Evolutionary conservation across 108 stramenopile genomes (phyloP).

Genomic region (Mayamaea pseudoterrestris): DNA sequence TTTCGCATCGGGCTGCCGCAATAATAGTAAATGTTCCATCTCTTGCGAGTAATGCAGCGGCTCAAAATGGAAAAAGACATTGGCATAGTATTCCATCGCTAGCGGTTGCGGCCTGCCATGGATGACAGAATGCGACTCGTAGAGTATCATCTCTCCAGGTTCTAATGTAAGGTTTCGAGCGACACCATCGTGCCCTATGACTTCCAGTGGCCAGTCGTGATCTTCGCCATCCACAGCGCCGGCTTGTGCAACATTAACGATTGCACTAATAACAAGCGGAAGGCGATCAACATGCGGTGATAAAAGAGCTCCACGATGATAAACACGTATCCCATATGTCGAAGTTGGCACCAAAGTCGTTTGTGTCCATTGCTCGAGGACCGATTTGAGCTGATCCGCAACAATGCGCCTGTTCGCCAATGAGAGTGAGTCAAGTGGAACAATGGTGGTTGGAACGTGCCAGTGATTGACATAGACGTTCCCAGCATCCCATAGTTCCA

Average conservation of each 20-base stretch:
- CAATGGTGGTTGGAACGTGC: slow-evolving; percentile 40
- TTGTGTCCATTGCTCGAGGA: slow-evolving; percentile 71
- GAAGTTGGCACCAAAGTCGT: slow-evolving; percentile 62
- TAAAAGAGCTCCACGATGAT: slow-evolving; percentile 53
- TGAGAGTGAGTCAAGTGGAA: too few species aligned
- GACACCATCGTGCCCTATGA: slow-evolving; percentile 78
- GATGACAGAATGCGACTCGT: slow-evolving; percentile 82
- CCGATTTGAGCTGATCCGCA: slow-evolving; percentile 21
- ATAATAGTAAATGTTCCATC: not conserved
- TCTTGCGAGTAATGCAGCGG: slow-evolving; percentile 29
- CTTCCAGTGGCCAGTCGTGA: slow-evolving; percentile 84
- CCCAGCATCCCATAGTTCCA: slow-evolving; percentile 50
- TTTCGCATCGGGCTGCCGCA: slow-evolving; percentile 1
- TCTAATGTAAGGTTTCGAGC: slow-evolving; percentile 83
- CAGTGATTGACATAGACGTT: slow-evolving; percentile 81
- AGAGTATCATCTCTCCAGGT: slow-evolving; percentile 86
- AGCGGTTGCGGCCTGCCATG: slow-evolving; percentile 90
- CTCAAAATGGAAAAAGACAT: slow-evolving; percentile 73
- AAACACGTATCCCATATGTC: slow-evolving; percentile 86
- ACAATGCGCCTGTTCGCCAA: too few species aligned
- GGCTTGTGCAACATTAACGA: slow-evolving; percentile 83
- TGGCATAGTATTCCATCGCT: slow-evolving; percentile 45
- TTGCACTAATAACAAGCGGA: slow-evolving; percentile 79
- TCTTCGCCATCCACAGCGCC: slow-evolving; percentile 58
- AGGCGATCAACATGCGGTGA: slow-evolving; percentile 88